Conservation (phyloP, 306 rosid genomes). For the Hippophae rhamnoides region DNA sequence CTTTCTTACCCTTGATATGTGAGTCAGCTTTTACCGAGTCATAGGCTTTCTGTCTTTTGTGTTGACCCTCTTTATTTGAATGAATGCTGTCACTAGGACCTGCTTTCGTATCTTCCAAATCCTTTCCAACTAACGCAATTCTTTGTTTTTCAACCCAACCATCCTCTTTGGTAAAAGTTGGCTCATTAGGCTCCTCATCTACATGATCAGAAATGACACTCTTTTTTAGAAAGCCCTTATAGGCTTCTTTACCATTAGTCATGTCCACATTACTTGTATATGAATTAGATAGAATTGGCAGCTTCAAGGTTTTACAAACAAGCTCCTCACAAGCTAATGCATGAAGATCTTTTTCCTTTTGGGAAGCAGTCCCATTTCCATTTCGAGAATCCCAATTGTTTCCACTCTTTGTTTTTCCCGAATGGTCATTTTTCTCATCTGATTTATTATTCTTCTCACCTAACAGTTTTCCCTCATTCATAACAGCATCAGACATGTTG, state of each 20-base stretch:
- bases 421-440: constrained; percentile 35
- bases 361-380: constrained; percentile 28
- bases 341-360: constrained; percentile 43
- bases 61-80: constrained; percentile 32
- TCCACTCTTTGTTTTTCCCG: constrained; percentile 39
- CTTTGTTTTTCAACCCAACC: constrained; percentile 28
- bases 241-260: constrained; percentile 20
- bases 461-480: constrained; percentile 36
- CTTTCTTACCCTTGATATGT: constrained; percentile 35
- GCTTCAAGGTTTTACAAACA: constrained; percentile 67
- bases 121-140: constrained; percentile 33
- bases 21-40: constrained; percentile 32
- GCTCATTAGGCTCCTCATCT: constrained; percentile 27
- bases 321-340: constrained; percentile 51
- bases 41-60: constrained; percentile 34
- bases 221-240: constrained; percentile 30
- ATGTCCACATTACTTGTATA: constrained; percentile 30
- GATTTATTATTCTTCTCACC: constrained; percentile 41
- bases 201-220: constrained; percentile 26
- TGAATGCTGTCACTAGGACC: constrained; percentile 16
- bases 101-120: constrained; percentile 36
- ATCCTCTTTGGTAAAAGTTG: constrained; percentile 23
- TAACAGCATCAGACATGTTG: constrained; percentile 31
- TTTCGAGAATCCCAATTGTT: constrained; percentile 30
- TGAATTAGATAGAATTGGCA: constrained; percentile 66